phyloP scores from a whole-genome alignment of 2,329 filamentous ascomycete species.

The Aspergillus sp. region DNA sequence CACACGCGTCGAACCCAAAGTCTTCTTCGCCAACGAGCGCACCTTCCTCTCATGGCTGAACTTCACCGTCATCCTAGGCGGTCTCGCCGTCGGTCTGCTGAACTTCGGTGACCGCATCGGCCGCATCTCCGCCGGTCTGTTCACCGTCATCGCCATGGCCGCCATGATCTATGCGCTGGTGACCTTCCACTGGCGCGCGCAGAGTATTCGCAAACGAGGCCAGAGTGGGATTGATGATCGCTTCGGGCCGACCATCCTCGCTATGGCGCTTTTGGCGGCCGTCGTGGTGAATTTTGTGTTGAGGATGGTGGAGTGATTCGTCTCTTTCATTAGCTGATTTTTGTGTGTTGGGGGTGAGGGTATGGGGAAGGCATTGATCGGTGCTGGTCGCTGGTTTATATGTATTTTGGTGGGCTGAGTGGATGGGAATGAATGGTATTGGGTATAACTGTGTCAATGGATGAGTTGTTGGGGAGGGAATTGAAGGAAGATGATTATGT shows the following conservation, averaged over 20 bases:
- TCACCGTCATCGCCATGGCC: slow-evolving; percentile 90
- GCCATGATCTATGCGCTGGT: slow-evolving; percentile 93
- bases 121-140: slow-evolving; percentile 89
- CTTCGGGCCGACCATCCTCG: slow-evolving; percentile 87
- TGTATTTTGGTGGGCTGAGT: too few relatives aligned
- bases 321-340: too few relatives aligned
- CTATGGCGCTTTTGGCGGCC: slow-evolving; percentile 79
- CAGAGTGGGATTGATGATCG: slow-evolving; percentile 97
- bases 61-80: slow-evolving; percentile 97
- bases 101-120: slow-evolving; percentile 96
- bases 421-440: too few relatives aligned
- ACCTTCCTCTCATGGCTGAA: slow-evolving; percentile 99
- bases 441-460: background rate
- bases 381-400: slow-evolving; percentile 6
- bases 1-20: slow-evolving; percentile 96
- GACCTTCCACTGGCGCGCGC: slow-evolving; percentile 96
- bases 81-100: slow-evolving; percentile 91
- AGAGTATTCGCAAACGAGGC: slow-evolving; percentile 84
- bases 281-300: slow-evolving; percentile 97
- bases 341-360: background rate
- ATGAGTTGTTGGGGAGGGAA: background rate
- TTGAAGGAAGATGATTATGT: background rate
- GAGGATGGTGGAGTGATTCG: slow-evolving; percentile 47
- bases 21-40: slow-evolving; percentile 99
- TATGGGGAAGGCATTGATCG: background rate